A percentile compares a stretch with the other conserved stretches of the same genome.
Evolutionary conservation across 1,284 basidiomycete species (phyloP).

Genomic region (Lentinula novae-zelandiae): DNA sequence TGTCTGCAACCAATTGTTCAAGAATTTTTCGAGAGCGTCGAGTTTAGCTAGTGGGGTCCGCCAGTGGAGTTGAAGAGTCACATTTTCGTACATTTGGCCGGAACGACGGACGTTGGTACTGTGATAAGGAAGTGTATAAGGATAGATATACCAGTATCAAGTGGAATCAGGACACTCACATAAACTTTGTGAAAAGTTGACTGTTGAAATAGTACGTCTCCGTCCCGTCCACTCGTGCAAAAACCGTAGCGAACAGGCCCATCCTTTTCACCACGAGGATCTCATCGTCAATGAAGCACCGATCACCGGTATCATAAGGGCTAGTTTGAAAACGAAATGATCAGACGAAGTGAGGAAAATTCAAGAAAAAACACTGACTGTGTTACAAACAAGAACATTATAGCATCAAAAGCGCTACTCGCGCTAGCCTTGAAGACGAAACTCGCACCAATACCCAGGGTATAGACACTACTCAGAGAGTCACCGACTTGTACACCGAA

Average conservation of each 20-base stretch:
- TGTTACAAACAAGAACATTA: slow-evolving; percentile 77
- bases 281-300: slow-evolving; percentile 68
- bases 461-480: slow-evolving; percentile 66
- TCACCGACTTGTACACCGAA: slow-evolving; percentile 62
- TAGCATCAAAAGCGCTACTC: slow-evolving; percentile 67
- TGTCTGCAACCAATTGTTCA: slow-evolving; percentile 71
- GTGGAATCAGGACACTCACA: slow-evolving; percentile 39
- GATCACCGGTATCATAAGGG: slow-evolving; percentile 75
- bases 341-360: slow-evolving; percentile 18
- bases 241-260: slow-evolving; percentile 70
- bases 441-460: slow-evolving; percentile 63
- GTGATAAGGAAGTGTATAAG: background rate
- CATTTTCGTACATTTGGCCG: slow-evolving; percentile 62
- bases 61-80: slow-evolving; percentile 73
- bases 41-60: slow-evolving; percentile 66
- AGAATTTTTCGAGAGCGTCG: slow-evolving; percentile 56
- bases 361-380: slow-evolving; percentile 41
- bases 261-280: slow-evolving; percentile 75
- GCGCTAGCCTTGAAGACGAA: slow-evolving; percentile 76
- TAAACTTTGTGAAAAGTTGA: slow-evolving; percentile 67
- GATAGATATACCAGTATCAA: background rate
- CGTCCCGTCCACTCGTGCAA: slow-evolving; percentile 63
- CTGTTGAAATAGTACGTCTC: slow-evolving; percentile 79
- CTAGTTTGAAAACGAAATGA: slow-evolving; percentile 30
- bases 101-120: slow-evolving; percentile 72